phyloP scores from a whole-genome alignment of 345 rosid species.

The Raphanus raphanistrum region DNA sequence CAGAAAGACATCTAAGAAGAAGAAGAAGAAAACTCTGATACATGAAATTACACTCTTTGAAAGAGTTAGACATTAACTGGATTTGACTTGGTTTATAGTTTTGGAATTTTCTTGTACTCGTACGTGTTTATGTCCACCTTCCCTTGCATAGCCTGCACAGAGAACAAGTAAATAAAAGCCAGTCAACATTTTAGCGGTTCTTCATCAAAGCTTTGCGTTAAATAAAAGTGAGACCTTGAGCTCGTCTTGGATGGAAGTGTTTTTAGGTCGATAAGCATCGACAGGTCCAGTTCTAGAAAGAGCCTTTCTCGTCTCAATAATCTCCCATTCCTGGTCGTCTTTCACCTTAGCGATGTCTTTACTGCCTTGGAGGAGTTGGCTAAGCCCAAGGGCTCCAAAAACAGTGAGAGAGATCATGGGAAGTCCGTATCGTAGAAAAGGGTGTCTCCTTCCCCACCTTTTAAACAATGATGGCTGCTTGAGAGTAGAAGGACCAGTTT shows the following conservation, averaged over 20 bases:
- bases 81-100: not conserved
- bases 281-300: constrained; percentile 79
- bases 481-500: constrained; percentile 25
- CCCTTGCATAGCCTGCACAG: constrained; percentile 62
- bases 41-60: too few relatives aligned
- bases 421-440: constrained; percentile 87
- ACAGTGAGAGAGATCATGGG: constrained; percentile 94
- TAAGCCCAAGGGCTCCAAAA: constrained; percentile 75
- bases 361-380: constrained; percentile 94
- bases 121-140: constrained; percentile 77
- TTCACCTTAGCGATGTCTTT: constrained; percentile 86
- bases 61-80: not conserved
- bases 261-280: constrained; percentile 74
- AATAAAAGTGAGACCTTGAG: constrained; percentile 48
- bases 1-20: too few relatives aligned
- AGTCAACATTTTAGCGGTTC: not conserved
- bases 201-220: not conserved
- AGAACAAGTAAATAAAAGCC: not conserved
- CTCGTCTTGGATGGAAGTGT: constrained; percentile 77
- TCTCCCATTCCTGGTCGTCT: constrained; percentile 92
- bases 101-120: constrained; percentile 55
- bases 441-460: constrained; percentile 85
- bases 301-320: constrained; percentile 73
- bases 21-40: not conserved
- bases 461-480: constrained; percentile 48